Evolutionary conservation across 2,329 filamentous ascomycete genomes (phyloP), one percentile per base, ranked within the genome.

Genomic region (Xylariomycetidae sp.): DNA sequence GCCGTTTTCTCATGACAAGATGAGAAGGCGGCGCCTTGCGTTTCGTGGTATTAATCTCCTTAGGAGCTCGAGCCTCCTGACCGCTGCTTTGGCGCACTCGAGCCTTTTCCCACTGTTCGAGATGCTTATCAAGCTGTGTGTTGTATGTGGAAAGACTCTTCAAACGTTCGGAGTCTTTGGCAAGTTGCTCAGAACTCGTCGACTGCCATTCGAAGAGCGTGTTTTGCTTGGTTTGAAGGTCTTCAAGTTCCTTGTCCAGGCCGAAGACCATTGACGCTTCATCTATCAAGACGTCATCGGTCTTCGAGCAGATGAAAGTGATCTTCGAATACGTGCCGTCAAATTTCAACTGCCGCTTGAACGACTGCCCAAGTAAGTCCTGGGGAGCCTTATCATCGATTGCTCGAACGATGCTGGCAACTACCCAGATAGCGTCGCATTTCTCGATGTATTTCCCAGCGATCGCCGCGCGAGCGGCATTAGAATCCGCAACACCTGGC

Each of bases 381-480:
- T 74, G 72, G 1, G 75, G 74, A 5, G 70, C 63, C 43, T 76
- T 76, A 41, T 79, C 72, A 46, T 78, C 68, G 1, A 77, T 70
- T 8, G 74, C 74, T 19, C 74, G 62, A 31, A 61, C 75, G 35
- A 79, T 77, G 0, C 70, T 70, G 3, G 74, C 70, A 20, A 76
- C 68, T 34, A 78, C 70, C 70, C 70, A 79, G 1, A 79, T 51
- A 0, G 64, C 67, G 2, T 68, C 70, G 41, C 76, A 81, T 39
- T 72, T 63, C 47, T 79, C 72, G 56, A 79, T 68, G 43, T 82
- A 82, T 1, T 62, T 61, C 26, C 67, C 63, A 2, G 76, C 74
- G 16, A 81, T 68, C 2, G 72, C 68, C 24, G 69, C 65, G 31
- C 76, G 64, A 22, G 76, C 76, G 4, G 71, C 66, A 47, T 81